These are phyloP conservation scores for Evernia prunastri DNA, from an alignment of 495 filamentous ascomycete species.

Conservation along the genomic window DNA sequence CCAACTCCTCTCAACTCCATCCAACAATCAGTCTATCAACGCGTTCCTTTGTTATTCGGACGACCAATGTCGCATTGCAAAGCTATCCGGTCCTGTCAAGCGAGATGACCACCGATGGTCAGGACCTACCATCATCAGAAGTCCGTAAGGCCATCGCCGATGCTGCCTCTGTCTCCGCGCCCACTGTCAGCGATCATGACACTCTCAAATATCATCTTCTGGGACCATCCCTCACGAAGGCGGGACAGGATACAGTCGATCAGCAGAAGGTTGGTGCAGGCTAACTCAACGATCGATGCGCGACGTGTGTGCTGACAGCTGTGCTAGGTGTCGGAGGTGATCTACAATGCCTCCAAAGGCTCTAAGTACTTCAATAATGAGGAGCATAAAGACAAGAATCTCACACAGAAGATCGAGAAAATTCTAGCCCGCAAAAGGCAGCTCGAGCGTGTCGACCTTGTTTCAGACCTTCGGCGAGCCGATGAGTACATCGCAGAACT, in stretches of 20 bases:
- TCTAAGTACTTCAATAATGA: constrained; percentile 97
- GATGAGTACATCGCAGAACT: constrained; percentile 78
- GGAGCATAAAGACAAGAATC: constrained; percentile 68
- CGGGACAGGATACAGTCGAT: constrained; percentile 89
- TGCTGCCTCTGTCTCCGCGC: neutral
- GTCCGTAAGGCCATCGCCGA: neutral
- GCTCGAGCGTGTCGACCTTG: constrained; percentile 70
- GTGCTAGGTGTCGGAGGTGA: constrained; percentile 79
- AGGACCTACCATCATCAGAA: neutral
- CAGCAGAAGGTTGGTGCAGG: constrained; percentile 65
- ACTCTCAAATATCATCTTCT: constrained; percentile 66
- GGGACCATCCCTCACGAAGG: constrained; percentile 91
- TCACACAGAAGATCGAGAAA: constrained; percentile 80
- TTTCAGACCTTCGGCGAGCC: constrained; percentile 62
- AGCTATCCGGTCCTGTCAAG: neutral
- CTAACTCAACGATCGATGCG: too few relatives aligned
- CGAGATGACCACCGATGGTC: constrained; percentile 16
- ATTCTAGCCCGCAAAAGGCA: constrained; percentile 70
- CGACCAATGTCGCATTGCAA: neutral
- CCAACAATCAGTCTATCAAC: neutral
- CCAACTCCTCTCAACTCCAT: neutral
- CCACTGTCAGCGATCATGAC: constrained; percentile 34
- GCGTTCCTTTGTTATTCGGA: neutral
- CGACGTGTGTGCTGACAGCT: neutral
- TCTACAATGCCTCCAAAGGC: constrained; percentile 93